phyloP scores from a whole-genome alignment of 768 basidiomycete genomes.

The Gloeopeniophorella convolvens region DNA sequence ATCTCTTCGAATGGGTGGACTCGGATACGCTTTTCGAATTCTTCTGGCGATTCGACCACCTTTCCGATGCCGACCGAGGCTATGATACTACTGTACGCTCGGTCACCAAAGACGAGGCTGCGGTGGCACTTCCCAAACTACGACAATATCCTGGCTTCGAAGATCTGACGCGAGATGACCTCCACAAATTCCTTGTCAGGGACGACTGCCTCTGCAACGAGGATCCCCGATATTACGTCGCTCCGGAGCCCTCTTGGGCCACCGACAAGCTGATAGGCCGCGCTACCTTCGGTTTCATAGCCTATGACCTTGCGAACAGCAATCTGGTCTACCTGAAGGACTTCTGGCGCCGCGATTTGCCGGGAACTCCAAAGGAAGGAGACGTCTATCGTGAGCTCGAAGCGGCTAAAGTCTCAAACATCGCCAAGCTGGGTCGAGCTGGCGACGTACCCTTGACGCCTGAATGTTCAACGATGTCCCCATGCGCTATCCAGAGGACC shows the following conservation, averaged over 20 bases:
- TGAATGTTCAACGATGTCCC: background rate
- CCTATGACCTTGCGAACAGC: background rate
- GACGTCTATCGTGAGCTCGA: background rate
- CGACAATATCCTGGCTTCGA: too few species aligned
- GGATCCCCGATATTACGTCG: too few species aligned
- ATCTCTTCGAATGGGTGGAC: background rate
- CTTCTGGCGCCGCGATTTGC: background rate
- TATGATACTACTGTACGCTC: background rate
- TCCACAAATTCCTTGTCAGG: background rate
- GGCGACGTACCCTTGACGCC: background rate
- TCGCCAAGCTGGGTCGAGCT: background rate
- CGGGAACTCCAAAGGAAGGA: background rate
- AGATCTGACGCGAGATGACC: background rate
- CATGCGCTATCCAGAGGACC: too few species aligned
- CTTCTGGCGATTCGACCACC: constrained; percentile 1
- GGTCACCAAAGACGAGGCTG: background rate
- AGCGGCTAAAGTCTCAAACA: background rate
- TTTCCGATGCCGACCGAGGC: background rate
- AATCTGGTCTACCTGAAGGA: constrained; percentile 1
- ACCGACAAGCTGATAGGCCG: background rate
- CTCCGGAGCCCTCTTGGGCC: background rate
- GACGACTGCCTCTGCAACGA: too few species aligned
- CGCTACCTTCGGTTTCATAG: background rate
- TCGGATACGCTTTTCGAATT: background rate
- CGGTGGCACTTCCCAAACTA: background rate